phyloP scores from a whole-genome alignment of 148 eudicot species.

The Polygonum maritimum region DNA sequence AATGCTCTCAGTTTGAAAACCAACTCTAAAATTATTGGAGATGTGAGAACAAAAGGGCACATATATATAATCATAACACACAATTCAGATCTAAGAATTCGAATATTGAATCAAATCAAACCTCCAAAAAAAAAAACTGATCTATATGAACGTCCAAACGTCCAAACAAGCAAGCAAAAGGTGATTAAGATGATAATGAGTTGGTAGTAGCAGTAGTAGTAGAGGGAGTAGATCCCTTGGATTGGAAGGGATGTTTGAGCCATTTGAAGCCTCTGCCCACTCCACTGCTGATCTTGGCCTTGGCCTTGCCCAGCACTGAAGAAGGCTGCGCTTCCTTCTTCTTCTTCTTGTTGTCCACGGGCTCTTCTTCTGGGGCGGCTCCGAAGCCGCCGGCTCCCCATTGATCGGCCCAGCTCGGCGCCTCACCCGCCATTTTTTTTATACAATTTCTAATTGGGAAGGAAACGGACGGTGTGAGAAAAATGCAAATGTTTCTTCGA shows the following conservation, averaged over 20 bases:
- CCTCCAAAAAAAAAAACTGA: neutral
- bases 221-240: neutral
- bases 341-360: neutral
- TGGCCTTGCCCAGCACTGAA: slow-evolving; percentile 4
- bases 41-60: neutral
- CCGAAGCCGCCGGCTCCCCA: slow-evolving; percentile 11
- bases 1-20: too few relatives aligned
- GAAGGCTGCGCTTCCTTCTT: neutral
- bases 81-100: neutral
- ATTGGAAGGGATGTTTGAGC: neutral
- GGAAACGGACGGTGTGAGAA: neutral
- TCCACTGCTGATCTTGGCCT: slow-evolving; percentile 6
- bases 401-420: slow-evolving; percentile 8
- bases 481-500: neutral
- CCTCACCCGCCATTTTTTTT: neutral
- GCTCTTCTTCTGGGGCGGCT: neutral
- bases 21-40: too few relatives aligned
- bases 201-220: neutral
- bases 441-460: neutral
- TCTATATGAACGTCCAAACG: neutral
- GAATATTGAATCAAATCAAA: neutral
- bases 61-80: neutral
- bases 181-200: neutral
- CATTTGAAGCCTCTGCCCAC: neutral
- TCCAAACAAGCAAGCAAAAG: neutral